phyloP scores from a whole-genome alignment of 306 rosid genomes.

The Cucurbita moschata region DNA sequence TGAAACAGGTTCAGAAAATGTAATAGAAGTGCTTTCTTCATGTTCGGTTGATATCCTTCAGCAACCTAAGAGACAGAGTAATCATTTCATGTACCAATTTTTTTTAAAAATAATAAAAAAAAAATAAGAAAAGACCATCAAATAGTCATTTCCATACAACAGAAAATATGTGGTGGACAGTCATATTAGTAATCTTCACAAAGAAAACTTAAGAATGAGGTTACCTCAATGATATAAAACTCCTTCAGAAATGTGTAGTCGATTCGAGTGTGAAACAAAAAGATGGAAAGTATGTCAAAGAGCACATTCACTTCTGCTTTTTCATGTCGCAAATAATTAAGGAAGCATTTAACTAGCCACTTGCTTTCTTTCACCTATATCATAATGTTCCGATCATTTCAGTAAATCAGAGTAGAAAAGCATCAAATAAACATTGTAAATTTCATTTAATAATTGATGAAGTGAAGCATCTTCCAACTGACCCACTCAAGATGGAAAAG shows the following conservation, averaged over 20 bases:
- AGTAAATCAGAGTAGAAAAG: neutral
- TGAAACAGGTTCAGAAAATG: slow-evolving; percentile 86
- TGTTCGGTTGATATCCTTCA: slow-evolving; percentile 68
- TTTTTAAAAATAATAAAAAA: neutral
- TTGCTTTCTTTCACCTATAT: slow-evolving; percentile 97
- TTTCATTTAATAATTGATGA: neutral
- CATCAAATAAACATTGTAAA: neutral
- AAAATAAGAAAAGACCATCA: neutral
- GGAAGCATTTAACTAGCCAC: slow-evolving; percentile 97
- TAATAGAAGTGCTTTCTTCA: slow-evolving; percentile 66
- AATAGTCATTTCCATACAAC: neutral
- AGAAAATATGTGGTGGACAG: neutral
- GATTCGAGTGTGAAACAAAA: slow-evolving; percentile 76
- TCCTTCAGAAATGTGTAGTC: slow-evolving; percentile 95
- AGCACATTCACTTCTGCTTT: slow-evolving; percentile 95
- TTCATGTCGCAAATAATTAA: slow-evolving; percentile 87
- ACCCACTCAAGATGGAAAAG: neutral
- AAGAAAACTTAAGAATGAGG: slow-evolving; percentile 4
- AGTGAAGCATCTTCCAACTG: neutral
- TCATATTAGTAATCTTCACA: slow-evolving; percentile 5
- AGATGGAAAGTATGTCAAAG: slow-evolving; percentile 89
- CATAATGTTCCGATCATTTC: slow-evolving; percentile 7
- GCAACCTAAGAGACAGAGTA: slow-evolving; percentile 55
- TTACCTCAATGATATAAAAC: slow-evolving; percentile 93
- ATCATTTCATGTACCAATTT: neutral